A percentile compares a stretch with the other conserved stretches of the same genome.
phyloP scores from a whole-genome alignment of 2,329 filamentous ascomycete genomes.

The Gremmenia infestans region DNA sequence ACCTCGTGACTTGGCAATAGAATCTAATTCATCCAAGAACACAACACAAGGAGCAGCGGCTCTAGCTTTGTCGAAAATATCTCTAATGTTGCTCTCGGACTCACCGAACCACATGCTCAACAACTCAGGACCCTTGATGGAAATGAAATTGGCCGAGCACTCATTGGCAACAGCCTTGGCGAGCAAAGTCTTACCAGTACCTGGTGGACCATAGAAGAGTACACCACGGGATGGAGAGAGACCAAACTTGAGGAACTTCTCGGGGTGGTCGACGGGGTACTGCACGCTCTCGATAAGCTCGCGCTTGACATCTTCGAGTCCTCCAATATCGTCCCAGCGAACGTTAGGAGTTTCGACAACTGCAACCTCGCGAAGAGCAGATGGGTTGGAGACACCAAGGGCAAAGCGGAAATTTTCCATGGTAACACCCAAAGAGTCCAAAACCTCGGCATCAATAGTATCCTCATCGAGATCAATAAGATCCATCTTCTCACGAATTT shows the following conservation, averaged over 20 bases:
- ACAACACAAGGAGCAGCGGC: slow-evolving; percentile 97
- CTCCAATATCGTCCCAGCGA: slow-evolving; percentile 99
- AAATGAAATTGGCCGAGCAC: slow-evolving; percentile 99
- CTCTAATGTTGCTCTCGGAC: slow-evolving; percentile 98
- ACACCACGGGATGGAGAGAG: slow-evolving; percentile 97
- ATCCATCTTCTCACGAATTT: slow-evolving; percentile 99
- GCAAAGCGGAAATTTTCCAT: slow-evolving; percentile 99
- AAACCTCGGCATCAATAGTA: slow-evolving; percentile 96
- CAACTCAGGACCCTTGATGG: slow-evolving; percentile 95
- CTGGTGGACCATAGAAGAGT: slow-evolving; percentile 95
- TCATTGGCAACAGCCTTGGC: slow-evolving; percentile 99
- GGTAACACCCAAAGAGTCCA: slow-evolving; percentile 95
- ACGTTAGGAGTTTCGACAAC: slow-evolving; percentile 99
- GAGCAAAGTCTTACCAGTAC: slow-evolving; percentile 99
- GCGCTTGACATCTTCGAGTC: slow-evolving; percentile 96
- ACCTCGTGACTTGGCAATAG: slow-evolving; percentile 98
- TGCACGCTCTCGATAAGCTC: slow-evolving; percentile 98
- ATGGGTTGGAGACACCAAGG: slow-evolving; percentile 96
- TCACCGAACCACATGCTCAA: slow-evolving; percentile 99
- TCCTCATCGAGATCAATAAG: slow-evolving; percentile 98
- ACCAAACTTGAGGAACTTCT: slow-evolving; percentile 99
- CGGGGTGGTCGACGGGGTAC: slow-evolving; percentile 98
- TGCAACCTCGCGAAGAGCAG: slow-evolving; percentile 94
- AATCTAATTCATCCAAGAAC: slow-evolving; percentile 97
- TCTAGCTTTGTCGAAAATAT: slow-evolving; percentile 99